Percentiles rank a stretch among this genome's conserved stretches.
Evolutionary conservation across 2,329 filamentous ascomycete species (phyloP).

Genomic region (Canariomyces notabilis): DNA sequence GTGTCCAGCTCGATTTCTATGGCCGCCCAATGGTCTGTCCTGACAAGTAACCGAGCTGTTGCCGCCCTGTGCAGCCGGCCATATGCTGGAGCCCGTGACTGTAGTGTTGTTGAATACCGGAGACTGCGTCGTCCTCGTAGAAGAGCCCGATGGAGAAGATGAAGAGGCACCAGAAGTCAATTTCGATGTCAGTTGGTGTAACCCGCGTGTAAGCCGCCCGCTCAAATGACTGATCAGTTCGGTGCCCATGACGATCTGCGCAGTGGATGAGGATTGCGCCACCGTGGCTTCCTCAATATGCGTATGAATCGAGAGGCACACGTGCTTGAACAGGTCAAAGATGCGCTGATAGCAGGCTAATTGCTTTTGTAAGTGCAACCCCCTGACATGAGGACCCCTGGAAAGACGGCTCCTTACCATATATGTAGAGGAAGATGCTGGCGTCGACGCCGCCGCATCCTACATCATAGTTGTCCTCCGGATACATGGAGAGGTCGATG

Average conservation of each 20-base stretch:
- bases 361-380: too few species aligned
- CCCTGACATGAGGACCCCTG: too few species aligned
- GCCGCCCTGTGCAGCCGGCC: too few species aligned
- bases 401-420: too few species aligned
- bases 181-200: neutral
- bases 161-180: neutral
- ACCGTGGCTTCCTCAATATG: neutral
- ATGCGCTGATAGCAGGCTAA: constrained; percentile 4
- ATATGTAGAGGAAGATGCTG: neutral
- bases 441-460: neutral
- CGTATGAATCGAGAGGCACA: constrained; percentile 1
- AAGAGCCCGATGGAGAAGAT: neutral
- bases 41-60: too few species aligned
- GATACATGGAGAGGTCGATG: neutral
- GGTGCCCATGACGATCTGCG: constrained; percentile 6
- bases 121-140: neutral
- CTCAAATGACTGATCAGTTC: constrained; percentile 6
- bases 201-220: neutral
- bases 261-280: neutral
- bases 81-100: too few species aligned
- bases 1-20: neutral
- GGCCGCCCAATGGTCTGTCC: neutral
- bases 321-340: constrained; percentile 5
- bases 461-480: neutral
- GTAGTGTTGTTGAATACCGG: neutral